Evolutionary conservation across 495 filamentous ascomycete genomes (phyloP).

Genomic region (Amphirosellinia nigrospora): DNA sequence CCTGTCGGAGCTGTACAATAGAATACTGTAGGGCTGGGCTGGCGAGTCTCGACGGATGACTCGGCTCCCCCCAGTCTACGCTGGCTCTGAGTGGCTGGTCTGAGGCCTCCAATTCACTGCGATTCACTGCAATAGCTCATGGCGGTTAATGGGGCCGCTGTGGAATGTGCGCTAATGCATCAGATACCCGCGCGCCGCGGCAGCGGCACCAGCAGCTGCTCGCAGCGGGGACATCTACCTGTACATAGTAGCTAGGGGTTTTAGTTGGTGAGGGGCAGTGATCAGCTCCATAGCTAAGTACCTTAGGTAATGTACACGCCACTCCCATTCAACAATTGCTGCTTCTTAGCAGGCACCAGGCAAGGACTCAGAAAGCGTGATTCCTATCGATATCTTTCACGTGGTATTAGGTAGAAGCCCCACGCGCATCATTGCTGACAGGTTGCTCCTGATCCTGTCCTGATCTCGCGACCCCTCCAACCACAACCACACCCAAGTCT

Average conservation of each 20-base stretch:
- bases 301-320: no score
- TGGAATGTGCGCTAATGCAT: conserved; percentile 15
- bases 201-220: conserved; percentile 3
- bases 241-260: no score
- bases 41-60: neutral
- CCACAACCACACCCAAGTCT: conserved; percentile 15
- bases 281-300: no score
- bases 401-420: neutral
- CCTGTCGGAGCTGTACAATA: neutral
- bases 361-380: no score
- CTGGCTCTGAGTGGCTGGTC: neutral
- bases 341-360: no score
- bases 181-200: conserved; percentile 16
- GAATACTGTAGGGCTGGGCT: conserved; percentile 12
- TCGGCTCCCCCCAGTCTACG: neutral
- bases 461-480: conserved; percentile 13
- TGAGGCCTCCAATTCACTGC: conserved; percentile 16
- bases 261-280: neutral
- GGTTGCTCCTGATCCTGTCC: conserved; percentile 7
- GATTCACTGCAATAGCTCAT: accelerated
- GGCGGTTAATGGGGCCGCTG: no score
- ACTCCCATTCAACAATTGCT: neutral
- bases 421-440: conserved; percentile 2
- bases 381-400: no score
- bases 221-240: neutral